phyloP scores from a whole-genome alignment of 331 rosid genomes.

The Pyrus hybrid region DNA sequence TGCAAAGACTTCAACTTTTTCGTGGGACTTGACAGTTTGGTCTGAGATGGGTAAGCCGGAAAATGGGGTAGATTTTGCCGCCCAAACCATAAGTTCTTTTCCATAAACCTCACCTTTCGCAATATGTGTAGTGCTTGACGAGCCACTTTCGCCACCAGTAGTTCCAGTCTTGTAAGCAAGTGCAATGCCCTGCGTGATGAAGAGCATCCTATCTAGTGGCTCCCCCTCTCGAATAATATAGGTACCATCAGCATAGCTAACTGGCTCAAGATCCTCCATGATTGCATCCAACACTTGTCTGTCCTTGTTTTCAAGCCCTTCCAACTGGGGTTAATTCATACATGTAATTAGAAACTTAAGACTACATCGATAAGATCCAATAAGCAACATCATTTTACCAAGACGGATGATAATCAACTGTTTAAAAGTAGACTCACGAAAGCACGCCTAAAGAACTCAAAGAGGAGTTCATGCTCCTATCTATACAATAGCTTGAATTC shows the following conservation, averaged over 20 bases:
- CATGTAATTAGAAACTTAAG: neutral
- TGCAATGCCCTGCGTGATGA: neutral
- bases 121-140: neutral
- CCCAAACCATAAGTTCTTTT: neutral
- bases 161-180: neutral
- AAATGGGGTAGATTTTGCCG: neutral
- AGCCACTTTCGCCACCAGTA: neutral
- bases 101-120: neutral
- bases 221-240: neutral
- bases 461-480: no score
- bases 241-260: neutral
- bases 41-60: neutral
- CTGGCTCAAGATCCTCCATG: neutral
- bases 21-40: neutral
- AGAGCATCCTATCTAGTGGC: neutral
- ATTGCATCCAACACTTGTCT: neutral
- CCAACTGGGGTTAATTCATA: neutral
- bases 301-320: neutral
- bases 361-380: no score
- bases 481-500: no score
- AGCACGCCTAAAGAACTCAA: no score
- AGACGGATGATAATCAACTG: no score
- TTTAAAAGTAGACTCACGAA: no score
- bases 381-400: no score
- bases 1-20: neutral